Evolutionary conservation across 257 asterid species (phyloP).

Genomic region (Nicotiana tabacum): DNA sequence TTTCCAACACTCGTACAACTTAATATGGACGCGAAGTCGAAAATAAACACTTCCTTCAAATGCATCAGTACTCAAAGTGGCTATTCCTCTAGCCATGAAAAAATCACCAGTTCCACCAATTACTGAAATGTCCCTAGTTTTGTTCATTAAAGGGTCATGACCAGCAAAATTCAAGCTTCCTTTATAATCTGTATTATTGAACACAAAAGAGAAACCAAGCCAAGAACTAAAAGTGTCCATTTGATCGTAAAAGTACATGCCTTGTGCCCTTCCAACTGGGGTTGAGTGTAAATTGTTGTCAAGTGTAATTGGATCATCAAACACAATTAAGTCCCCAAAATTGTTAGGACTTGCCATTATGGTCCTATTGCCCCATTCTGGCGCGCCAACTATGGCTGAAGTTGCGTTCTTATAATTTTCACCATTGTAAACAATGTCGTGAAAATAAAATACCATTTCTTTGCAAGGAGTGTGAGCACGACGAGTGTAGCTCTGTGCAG

Average conservation of each 20-base stretch:
- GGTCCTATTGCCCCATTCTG: slow-evolving; percentile 32
- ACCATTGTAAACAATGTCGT: slow-evolving; percentile 36
- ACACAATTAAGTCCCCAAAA: slow-evolving; percentile 37
- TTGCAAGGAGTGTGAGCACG: slow-evolving; percentile 18
- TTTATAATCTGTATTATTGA: slow-evolving; percentile 27
- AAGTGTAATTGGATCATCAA: slow-evolving; percentile 43
- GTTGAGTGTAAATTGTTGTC: slow-evolving; percentile 35
- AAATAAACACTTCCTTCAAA: slow-evolving; percentile 41
- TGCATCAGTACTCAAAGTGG: slow-evolving; percentile 38
- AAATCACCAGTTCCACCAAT: slow-evolving; percentile 47
- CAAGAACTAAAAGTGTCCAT: slow-evolving; percentile 34
- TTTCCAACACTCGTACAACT: slow-evolving; percentile 43
- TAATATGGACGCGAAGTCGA: slow-evolving; percentile 32
- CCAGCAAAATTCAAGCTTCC: slow-evolving; percentile 43
- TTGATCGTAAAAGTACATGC: slow-evolving; percentile 40
- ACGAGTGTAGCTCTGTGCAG: background rate
- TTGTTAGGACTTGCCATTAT: slow-evolving; percentile 23
- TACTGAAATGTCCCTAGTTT: slow-evolving; percentile 42
- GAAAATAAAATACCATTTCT: slow-evolving; percentile 29
- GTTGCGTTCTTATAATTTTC: slow-evolving; percentile 33
- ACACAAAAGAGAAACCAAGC: slow-evolving; percentile 37
- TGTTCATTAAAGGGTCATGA: slow-evolving; percentile 38
- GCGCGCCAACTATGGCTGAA: slow-evolving; percentile 32
- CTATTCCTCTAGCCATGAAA: slow-evolving; percentile 41
- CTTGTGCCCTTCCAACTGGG: slow-evolving; percentile 48